Evolutionary conservation across 2,329 filamentous ascomycete species (phyloP).

Genomic region (Cytospora chrysosperma): DNA sequence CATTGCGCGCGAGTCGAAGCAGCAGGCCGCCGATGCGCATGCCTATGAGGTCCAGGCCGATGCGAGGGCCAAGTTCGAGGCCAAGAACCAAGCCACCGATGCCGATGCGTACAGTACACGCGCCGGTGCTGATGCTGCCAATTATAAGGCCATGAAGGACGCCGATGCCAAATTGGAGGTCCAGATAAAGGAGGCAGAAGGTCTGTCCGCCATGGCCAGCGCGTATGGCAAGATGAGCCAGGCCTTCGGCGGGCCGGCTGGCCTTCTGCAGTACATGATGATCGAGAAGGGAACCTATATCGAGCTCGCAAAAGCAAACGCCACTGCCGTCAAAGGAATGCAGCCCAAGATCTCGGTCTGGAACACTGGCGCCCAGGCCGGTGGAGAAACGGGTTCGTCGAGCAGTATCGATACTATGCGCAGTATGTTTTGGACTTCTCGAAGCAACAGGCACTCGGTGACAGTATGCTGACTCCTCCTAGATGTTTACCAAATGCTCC

Average conservation of each 20-base stretch:
- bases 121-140: slow-evolving; percentile 43
- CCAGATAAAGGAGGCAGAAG: slow-evolving; percentile 74
- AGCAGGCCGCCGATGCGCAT: slow-evolving; percentile 65
- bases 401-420: slow-evolving; percentile 63
- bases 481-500: slow-evolving; percentile 78
- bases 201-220: slow-evolving; percentile 72
- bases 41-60: slow-evolving; percentile 66
- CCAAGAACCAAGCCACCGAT: slow-evolving; percentile 49
- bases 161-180: slow-evolving; percentile 53
- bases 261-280: slow-evolving; percentile 83
- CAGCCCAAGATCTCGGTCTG: slow-evolving; percentile 89
- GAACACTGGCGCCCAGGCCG: slow-evolving; percentile 68
- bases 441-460: neutral
- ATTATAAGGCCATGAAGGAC: slow-evolving; percentile 41
- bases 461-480: neutral
- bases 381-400: slow-evolving; percentile 35
- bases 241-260: slow-evolving; percentile 75
- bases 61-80: slow-evolving; percentile 49
- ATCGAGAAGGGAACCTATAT: slow-evolving; percentile 79
- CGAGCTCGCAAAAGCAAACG: slow-evolving; percentile 76
- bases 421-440: slow-evolving; percentile 34
- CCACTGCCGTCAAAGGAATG: slow-evolving; percentile 69
- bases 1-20: slow-evolving; percentile 65
- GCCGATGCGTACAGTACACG: slow-evolving; percentile 47
- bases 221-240: slow-evolving; percentile 72